phyloP scores from a whole-genome alignment of 176 grass and related monocot genomes.

The Bromus sterilis region DNA sequence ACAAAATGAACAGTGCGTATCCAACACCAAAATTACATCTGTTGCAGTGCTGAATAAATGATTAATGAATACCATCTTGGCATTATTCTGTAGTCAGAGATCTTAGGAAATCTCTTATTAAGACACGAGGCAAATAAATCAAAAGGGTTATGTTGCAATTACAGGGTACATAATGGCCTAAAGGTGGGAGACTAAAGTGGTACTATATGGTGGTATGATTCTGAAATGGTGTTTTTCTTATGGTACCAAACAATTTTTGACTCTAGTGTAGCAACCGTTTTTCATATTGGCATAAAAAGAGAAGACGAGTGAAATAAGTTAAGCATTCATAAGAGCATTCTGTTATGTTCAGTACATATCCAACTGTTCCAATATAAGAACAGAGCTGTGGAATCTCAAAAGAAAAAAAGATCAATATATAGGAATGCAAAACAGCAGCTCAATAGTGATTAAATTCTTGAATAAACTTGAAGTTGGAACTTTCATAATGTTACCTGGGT shows the following conservation, averaged over 20 bases:
- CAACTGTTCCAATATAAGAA: not conserved
- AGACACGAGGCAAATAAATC: not conserved
- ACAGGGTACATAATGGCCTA: not conserved
- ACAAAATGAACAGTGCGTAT: not conserved
- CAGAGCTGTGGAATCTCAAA: not conserved
- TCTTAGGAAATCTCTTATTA: not conserved
- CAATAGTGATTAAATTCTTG: slow-evolving; percentile 12
- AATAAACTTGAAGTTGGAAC: not conserved
- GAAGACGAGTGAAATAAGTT: not conserved
- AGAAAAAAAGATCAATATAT: not conserved
- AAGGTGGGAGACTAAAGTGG: not conserved
- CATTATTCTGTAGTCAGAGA: not conserved
- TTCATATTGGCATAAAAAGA: not conserved
- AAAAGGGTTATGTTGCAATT: not conserved
- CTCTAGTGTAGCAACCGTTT: not conserved
- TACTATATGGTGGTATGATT: not conserved
- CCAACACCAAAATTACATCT: not conserved
- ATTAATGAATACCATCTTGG: not conserved
- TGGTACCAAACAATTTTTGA: not conserved
- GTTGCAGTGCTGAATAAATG: not conserved
- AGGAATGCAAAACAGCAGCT: not conserved
- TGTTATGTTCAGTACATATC: not conserved
- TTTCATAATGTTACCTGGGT: slow-evolving; percentile 35
- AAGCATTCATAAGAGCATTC: not conserved
- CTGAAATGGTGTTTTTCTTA: not conserved